These are phyloP conservation scores for Penicillium dipodomyicola DNA, from an alignment of 495 filamentous ascomycete species.

Conservation along the genomic window DNA sequence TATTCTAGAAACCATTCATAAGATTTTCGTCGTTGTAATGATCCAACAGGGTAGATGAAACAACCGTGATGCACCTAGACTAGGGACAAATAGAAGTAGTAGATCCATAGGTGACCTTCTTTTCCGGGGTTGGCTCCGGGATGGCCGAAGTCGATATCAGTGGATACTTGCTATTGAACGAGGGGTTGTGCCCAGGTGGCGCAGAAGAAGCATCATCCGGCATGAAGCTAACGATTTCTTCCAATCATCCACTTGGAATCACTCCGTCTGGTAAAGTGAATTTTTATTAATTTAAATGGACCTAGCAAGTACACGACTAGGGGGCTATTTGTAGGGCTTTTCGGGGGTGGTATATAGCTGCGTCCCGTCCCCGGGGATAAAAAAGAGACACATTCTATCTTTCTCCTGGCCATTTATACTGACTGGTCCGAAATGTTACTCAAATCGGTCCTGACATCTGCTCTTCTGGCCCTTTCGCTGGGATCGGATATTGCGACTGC, in stretches of 20 bases:
- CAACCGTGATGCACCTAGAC: background rate
- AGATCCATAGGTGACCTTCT: conserved; percentile 4
- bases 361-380: background rate
- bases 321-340: background rate
- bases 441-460: conserved; percentile 30
- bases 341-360: background rate
- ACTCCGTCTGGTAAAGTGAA: background rate
- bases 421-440: conserved; percentile 28
- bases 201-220: conserved; percentile 17
- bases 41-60: background rate
- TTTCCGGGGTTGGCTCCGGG: conserved; percentile 15
- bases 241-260: background rate
- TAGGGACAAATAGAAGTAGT: background rate
- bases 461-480: conserved; percentile 28
- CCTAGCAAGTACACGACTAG: background rate
- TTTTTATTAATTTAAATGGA: background rate
- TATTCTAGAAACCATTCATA: background rate
- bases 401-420: background rate
- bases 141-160: conserved; percentile 16
- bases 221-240: background rate
- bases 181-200: conserved; percentile 8
- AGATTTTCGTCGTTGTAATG: background rate
- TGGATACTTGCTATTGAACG: conserved; percentile 9
- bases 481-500: conserved; percentile 29
- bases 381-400: background rate